Conservation (phyloP, 768 basidiomycete species). For the Pleurotus cornucopiae region DNA sequence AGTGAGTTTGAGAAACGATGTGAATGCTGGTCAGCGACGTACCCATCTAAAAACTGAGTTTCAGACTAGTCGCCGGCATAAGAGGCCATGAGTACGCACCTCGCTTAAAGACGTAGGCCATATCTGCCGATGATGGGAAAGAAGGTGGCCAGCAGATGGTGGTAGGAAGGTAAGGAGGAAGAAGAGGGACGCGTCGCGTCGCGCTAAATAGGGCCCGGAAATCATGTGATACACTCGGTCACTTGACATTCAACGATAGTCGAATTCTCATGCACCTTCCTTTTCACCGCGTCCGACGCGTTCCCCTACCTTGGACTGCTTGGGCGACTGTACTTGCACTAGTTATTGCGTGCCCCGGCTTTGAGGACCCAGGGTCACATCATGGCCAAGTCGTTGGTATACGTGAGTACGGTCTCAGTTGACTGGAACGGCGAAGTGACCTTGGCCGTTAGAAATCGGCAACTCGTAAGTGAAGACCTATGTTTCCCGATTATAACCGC, state of each 20-base stretch:
- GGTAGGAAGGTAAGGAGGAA: neutral
- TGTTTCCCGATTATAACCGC: neutral
- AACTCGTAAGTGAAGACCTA: neutral
- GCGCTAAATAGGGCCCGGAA: no score
- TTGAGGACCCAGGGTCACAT: neutral
- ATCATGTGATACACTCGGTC: no score
- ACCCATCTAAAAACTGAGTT: slow-evolving; percentile 38
- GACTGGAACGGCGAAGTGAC: no score
- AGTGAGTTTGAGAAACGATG: slow-evolving; percentile 15
- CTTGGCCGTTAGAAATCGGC: neutral
- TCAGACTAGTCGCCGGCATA: slow-evolving; percentile 7
- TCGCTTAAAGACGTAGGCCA: slow-evolving; percentile 31
- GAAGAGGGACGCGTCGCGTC: neutral
- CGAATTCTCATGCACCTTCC: no score
- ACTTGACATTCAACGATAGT: no score
- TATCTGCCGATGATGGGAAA: neutral
- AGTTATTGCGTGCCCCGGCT: neutral
- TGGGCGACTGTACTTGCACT: no score
- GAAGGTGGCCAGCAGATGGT: neutral
- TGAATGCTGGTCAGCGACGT: slow-evolving; percentile 32
- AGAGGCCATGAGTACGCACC: slow-evolving; percentile 16
- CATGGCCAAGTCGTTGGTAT: neutral
- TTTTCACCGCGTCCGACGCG: no score
- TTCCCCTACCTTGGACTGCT: no score
- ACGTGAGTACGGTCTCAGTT: neutral